phyloP scores from a whole-genome alignment of 2,329 filamentous ascomycete genomes.

The Cladophialophora carrionii region DNA sequence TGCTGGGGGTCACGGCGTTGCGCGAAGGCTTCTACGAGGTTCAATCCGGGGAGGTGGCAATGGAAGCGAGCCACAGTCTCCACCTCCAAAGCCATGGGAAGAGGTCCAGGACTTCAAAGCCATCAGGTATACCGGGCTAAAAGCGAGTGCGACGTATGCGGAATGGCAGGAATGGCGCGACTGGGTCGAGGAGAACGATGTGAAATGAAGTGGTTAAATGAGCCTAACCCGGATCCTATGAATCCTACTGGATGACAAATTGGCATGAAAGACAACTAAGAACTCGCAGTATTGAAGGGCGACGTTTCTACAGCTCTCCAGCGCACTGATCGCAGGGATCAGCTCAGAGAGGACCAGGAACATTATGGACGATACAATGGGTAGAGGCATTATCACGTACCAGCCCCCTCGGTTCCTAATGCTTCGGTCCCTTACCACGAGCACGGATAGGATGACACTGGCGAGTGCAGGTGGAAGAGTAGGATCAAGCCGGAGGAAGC shows the following conservation, averaged over 20 bases:
- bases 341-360: not conserved
- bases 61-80: conserved; percentile 27
- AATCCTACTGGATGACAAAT: not conserved
- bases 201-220: conserved; percentile 16
- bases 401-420: not conserved
- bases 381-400: not conserved
- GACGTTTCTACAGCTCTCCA: not conserved
- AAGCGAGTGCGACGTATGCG: conserved; percentile 68
- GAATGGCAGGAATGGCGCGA: conserved; percentile 81
- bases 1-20: conserved; percentile 37
- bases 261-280: not conserved
- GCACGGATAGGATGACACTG: not conserved
- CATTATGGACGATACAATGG: not conserved
- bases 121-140: conserved; percentile 84
- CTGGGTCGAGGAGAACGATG: conserved; percentile 60
- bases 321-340: not conserved
- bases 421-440: not conserved
- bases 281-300: not conserved
- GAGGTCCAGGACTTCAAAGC: conserved; percentile 74
- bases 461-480: not conserved
- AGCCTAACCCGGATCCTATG: not conserved
- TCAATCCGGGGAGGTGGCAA: conserved; percentile 40
- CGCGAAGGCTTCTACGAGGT: conserved; percentile 46
- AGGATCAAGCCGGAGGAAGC: conserved; percentile 14
- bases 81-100: conserved; percentile 60